Evolutionary conservation across 2,329 filamentous ascomycete species (phyloP).

Genomic region (Cryphonectria nitschkei): DNA sequence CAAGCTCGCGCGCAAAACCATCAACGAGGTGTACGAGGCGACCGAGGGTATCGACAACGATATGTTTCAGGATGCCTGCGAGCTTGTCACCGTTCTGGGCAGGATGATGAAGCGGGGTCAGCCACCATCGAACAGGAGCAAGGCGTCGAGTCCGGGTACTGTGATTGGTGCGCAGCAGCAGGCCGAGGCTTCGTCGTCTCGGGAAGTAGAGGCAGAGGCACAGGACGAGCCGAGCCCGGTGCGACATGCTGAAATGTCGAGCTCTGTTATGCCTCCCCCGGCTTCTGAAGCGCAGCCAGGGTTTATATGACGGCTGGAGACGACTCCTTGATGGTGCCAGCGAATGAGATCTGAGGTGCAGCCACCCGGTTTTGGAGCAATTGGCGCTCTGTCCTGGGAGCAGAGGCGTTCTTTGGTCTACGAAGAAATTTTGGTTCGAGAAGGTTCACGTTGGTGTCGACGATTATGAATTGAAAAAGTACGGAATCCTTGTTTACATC

Average conservation of each 20-base stretch:
- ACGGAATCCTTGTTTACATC: neutral
- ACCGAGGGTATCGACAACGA: slow-evolving; percentile 93
- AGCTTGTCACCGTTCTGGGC: slow-evolving; percentile 82
- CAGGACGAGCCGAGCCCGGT: neutral
- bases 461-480: neutral
- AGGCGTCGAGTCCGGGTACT: slow-evolving; percentile 37
- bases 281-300: slow-evolving; percentile 15
- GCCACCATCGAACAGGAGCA: slow-evolving; percentile 40
- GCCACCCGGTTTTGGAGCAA: neutral
- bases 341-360: neutral
- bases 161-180: slow-evolving; percentile 6
- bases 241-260: neutral
- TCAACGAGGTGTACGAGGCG: slow-evolving; percentile 88
- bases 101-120: slow-evolving; percentile 83
- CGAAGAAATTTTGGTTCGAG: neutral
- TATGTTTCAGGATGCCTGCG: slow-evolving; percentile 90
- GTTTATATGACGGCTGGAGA: slow-evolving; percentile 14
- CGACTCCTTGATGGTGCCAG: neutral
- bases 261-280: neutral
- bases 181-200: neutral
- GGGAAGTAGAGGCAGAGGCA: neutral
- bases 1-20: slow-evolving; percentile 77
- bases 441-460: neutral
- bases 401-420: neutral
- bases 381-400: neutral